These are phyloP conservation scores for Fusarium piperis DNA, from an alignment of 2,329 filamentous ascomycete genomes.

Conservation along the genomic window DNA sequence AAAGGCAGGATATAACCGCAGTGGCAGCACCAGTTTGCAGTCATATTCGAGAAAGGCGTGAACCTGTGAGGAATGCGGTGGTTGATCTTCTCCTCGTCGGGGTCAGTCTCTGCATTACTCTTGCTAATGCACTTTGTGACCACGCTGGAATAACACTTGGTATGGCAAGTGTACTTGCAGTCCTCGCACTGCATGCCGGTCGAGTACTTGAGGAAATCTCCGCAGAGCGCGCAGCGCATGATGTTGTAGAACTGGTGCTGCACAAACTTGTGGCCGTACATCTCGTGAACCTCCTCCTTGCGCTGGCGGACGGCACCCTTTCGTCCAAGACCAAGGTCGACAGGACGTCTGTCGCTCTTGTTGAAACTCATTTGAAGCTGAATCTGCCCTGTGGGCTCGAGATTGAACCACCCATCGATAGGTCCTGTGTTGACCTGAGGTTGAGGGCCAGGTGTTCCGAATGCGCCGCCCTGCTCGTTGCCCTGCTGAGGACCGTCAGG, in stretches of 20 bases:
- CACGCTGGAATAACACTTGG: slow-evolving; percentile 95
- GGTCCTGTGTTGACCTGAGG: slow-evolving; percentile 66
- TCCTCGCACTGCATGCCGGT: slow-evolving; percentile 99
- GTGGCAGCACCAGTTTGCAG: slow-evolving; percentile 99
- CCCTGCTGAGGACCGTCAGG: slow-evolving; percentile 50
- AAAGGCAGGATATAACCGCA: slow-evolving; percentile 96
- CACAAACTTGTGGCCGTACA: slow-evolving; percentile 99
- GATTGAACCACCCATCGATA: slow-evolving; percentile 95
- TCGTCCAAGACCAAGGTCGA: slow-evolving; percentile 90
- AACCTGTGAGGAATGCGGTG: slow-evolving; percentile 98
- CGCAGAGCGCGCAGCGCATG: slow-evolving; percentile 98
- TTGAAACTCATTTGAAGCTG: slow-evolving; percentile 91
- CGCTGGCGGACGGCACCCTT: slow-evolving; percentile 97
- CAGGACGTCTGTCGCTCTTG: slow-evolving; percentile 85
- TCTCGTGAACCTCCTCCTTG: slow-evolving; percentile 98
- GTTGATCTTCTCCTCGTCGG: slow-evolving; percentile 99
- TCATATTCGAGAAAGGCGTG: slow-evolving; percentile 95
- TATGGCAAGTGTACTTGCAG: slow-evolving; percentile 99
- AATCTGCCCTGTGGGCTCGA: slow-evolving; percentile 93
- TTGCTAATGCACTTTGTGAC: slow-evolving; percentile 99
- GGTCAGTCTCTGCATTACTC: slow-evolving; percentile 97
- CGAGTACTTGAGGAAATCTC: slow-evolving; percentile 98
- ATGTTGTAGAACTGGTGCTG: slow-evolving; percentile 99
- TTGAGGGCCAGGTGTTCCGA: slow-evolving; percentile 51
- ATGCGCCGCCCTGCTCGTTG: slow-evolving; percentile 43